Evolutionary conservation across 176 grass and related monocot genomes (phyloP).

Genomic region (Musa troglodytarum): DNA sequence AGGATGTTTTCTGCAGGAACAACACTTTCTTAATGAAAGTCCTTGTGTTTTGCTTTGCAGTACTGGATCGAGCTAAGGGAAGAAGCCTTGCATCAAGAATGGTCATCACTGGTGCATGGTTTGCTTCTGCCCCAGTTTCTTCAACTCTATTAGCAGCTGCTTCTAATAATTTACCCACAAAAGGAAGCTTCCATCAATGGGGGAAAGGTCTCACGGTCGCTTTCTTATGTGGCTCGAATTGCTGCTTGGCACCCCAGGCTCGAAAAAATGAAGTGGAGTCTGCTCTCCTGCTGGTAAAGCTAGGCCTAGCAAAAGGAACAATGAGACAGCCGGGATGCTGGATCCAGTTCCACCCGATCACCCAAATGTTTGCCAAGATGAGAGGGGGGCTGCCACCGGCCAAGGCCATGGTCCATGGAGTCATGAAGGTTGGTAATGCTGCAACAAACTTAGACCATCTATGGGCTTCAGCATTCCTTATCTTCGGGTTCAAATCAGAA

Average conservation of each 20-base stretch:
- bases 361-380: slow-evolving; percentile 69
- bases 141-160: slow-evolving; percentile 64
- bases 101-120: slow-evolving; percentile 76
- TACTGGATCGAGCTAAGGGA: slow-evolving; percentile 73
- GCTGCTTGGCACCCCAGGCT: slow-evolving; percentile 58
- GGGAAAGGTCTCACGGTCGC: slow-evolving; percentile 63
- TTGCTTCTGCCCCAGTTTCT: slow-evolving; percentile 77
- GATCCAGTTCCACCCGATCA: slow-evolving; percentile 87
- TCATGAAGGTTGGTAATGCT: slow-evolving; percentile 59
- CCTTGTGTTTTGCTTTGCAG: slow-evolving; percentile 69
- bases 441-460: slow-evolving; percentile 68
- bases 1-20: slow-evolving; percentile 72
- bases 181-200: slow-evolving; percentile 61
- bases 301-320: slow-evolving; percentile 72
- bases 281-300: slow-evolving; percentile 72
- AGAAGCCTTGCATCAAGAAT: slow-evolving; percentile 71
- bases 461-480: slow-evolving; percentile 88
- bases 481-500: slow-evolving; percentile 93
- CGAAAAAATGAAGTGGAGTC: slow-evolving; percentile 86
- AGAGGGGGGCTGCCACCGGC: slow-evolving; percentile 59
- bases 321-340: slow-evolving; percentile 74
- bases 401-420: slow-evolving; percentile 54
- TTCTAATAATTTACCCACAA: slow-evolving; percentile 55
- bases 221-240: slow-evolving; percentile 68
- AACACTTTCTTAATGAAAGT: slow-evolving; percentile 83